Base-by-base conservation (phyloP, 2,329 filamentous ascomycete species). In the Aspergillus unguis region DNA sequence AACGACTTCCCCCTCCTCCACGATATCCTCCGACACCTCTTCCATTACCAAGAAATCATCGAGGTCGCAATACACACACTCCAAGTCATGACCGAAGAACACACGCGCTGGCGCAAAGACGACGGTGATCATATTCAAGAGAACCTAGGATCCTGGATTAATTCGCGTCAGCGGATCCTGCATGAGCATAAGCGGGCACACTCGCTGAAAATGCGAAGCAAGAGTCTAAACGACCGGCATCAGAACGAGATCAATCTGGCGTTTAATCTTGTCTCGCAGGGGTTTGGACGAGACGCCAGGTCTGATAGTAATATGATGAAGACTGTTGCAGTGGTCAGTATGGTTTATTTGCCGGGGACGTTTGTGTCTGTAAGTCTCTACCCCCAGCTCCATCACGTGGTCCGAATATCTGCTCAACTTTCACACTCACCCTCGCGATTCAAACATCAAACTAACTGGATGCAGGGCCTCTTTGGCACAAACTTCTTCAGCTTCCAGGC, bases 211-310 rank as follows among this genome's bases (percentile, higher is more conserved):
- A 58, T 58, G 9, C 58, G 68, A 11, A 61, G 65, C 2, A 56
- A 57, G 27, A 65, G 67, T 6, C 46, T 70, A 10, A 59, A 62
- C 8, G 64, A 65, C 29, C 58, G 69, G 28, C 53, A 71, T 37
- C 56, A 56, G n/a, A 68, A 69, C 52, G 68, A 71, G 54, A 70
- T 71, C 32, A 66, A 66, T 36, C 54, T 70, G 35, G 64, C 61
- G 6, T 70, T 66, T 48, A 69, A 71, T 36, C 56, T 67, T 6
- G 63, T 69, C 40, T 67, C 67, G 5, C 67, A 71, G 50, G 45
- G 56, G 27, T 60, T 66, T 40, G 59, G 62, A 28, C 40, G 49
- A 29, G 58, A 60, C 11, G 57, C 61, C 11, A 56, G 60, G 33
- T 56, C 46, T 2, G 66, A 70, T 33, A 66, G 58, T 32, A 54